Conservation (phyloP, 2,329 filamentous ascomycete species). For the Cercospora beticola region DNA sequence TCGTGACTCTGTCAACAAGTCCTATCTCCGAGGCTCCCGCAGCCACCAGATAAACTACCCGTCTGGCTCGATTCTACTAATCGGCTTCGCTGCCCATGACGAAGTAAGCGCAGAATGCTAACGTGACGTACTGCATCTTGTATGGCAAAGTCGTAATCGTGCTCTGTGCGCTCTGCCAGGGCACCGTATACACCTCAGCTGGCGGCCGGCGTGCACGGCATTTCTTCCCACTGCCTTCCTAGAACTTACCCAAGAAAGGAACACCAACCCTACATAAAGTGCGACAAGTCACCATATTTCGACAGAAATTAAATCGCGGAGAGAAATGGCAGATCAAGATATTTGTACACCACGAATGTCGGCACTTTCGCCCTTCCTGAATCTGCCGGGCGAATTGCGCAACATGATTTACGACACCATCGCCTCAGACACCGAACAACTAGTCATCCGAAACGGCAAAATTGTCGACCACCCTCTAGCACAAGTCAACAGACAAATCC, state of each 20-base stretch:
- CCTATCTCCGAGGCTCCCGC: neutral
- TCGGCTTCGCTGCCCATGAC: neutral
- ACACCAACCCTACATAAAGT: neutral
- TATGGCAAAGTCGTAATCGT: neutral
- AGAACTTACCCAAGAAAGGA: neutral
- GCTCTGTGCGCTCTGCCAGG: neutral
- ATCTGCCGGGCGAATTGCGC: slow-evolving; percentile 25
- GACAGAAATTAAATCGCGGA: neutral
- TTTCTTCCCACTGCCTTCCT: neutral
- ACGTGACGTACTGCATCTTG: slow-evolving; percentile 4
- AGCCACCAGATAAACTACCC: slow-evolving; percentile 1
- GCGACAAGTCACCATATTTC: neutral
- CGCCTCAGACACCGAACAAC: slow-evolving; percentile 11
- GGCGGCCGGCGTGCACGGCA: neutral
- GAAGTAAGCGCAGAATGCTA: slow-evolving; percentile 1
- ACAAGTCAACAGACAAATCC: slow-evolving; percentile 16
- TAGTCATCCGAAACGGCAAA: slow-evolving; percentile 14
- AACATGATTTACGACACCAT: slow-evolving; percentile 32
- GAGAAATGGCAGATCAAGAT: neutral
- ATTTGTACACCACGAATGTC: neutral
- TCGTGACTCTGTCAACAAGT: neutral
- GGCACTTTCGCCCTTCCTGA: slow-evolving; percentile 14
- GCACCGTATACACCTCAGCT: neutral
- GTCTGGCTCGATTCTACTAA: neutral
- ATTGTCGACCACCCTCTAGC: slow-evolving; percentile 15